Base-by-base conservation (phyloP, 441 rosid species). In the Erodium trifolium region DNA sequence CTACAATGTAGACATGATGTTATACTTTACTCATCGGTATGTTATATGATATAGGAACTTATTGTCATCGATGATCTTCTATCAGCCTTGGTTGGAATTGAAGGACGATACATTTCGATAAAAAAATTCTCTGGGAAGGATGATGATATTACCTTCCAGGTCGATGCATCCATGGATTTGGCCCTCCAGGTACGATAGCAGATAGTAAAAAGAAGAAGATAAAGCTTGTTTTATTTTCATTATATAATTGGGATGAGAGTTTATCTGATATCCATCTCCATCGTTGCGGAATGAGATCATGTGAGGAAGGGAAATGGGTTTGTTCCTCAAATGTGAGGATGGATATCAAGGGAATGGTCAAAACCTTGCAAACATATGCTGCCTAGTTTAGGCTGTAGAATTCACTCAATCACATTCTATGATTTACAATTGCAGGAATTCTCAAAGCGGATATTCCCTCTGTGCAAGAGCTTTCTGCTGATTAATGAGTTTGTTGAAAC, bases 401-500 rank as follows among this genome's bases (percentile, higher is more conserved):
- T 23, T 23, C 27, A 23, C 1, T 23, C 27, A 23, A 23, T 23
- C 27, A 51, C 77, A 77, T 72, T 71, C 75, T 64, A 62, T 68
- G 45, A 63, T 10, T 10, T 63, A 37, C 68, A 59, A 11, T 76
- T 82, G 82, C 90, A 94, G 99, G 98, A 94, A 85, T 60, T 90
- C 78, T 90, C 92, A 6, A 90, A 88, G 75, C 78, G 92, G 76
- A 79, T 91, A 66, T 88, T 94, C 78, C 93, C 98, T 60, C 70
- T 94, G 69, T 94, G 97, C 73, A 81, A 87, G 85, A 87, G 89
- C 81, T 94, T 83, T 76, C 82, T 94, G 67, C 69, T 92, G 82
- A 87, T 88, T 43, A 87, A 88, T 77, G 91, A 92, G 63, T 94
- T 94, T 85, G 96, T 90, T 70, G 99, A 94, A 82, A 90, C 91